Evolutionary conservation across 2,329 filamentous ascomycete genomes (phyloP), one percentile per base, ranked within the genome.

Genomic region (Exophiala calicioides): DNA sequence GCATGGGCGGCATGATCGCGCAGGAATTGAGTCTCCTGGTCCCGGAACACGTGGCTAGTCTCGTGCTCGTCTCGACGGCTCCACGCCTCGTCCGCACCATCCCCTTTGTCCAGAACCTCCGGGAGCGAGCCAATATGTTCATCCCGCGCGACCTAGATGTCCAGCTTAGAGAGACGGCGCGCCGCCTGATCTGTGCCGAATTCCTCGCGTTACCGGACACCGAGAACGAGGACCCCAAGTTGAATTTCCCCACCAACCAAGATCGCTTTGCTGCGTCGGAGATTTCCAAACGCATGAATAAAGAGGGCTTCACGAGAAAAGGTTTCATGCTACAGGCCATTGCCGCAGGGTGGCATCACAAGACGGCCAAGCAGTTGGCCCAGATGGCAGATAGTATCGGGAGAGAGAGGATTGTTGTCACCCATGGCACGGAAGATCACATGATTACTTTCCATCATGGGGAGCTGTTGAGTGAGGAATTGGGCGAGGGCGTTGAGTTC

Each of bases 1-100:
- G 84, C 49, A 86, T 95, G 78, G 89, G 89, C 54, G 89, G 90
- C 61, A 95, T 95, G 90, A 91, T 95, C 59, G 81, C 87, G 2
- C 90, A 95, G 67, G 90, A 95, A 69, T 62, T 95, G 3, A 78
- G 44, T 4, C 59, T 62, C 47, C 52, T 65, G 3, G 60, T 65
- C 26, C 62, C 63, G 3, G 8, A 47, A 3, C 33, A 45, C 12
- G 34, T 60, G 12, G 50, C 52, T 3, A 79, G 76, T 12, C 68
- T 88, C 13, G 76, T 70, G 24, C 74, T 88, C 3, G 67, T 83
- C 52, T 81, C 77, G 64, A 86, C 84, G 2, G 79, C 82, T 1
- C 77, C 81, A 3, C 64, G 65, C 24, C 73, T 85, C 47, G 77
- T 82, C 55, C 82, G 82, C 67, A 82, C 81, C 31, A 37, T 68